Conservation (phyloP, 352 stramenopile species). For the Phytophthora aleatoria region DNA sequence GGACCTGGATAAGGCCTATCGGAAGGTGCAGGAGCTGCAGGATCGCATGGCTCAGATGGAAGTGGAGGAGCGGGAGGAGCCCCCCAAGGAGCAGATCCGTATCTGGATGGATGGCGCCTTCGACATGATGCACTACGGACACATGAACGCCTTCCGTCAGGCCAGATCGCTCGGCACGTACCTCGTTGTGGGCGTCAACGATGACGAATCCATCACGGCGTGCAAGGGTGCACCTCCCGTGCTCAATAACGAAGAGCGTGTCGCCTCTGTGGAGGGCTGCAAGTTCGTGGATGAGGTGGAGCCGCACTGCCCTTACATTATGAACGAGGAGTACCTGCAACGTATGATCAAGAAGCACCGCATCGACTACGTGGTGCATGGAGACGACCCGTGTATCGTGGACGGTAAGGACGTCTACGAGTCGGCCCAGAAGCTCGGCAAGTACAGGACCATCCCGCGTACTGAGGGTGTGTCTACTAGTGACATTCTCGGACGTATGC, state of each 20-base stretch:
- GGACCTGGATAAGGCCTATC: constrained; percentile 76
- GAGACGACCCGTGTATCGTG: constrained; percentile 99
- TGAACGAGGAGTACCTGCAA: constrained; percentile 98
- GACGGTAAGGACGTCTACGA: constrained; percentile 99
- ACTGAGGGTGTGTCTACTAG: constrained; percentile 98
- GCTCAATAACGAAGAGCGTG: constrained; percentile 96
- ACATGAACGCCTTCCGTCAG: constrained; percentile 99
- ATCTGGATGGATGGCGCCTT: constrained; percentile 99
- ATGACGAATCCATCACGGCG: constrained; percentile 95
- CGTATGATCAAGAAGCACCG: constrained; percentile 97
- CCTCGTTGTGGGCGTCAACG: constrained; percentile 98
- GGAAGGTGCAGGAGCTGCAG: constrained; percentile 85
- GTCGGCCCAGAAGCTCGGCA: constrained; percentile 94
- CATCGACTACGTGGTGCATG: constrained; percentile 99
- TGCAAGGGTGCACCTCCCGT: constrained; percentile 97
- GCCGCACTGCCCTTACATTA: constrained; percentile 97
- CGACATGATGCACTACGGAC: constrained; percentile 99
- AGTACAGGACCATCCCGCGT: constrained; percentile 96
- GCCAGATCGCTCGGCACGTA: constrained; percentile 95
- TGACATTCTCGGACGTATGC: constrained; percentile 98
- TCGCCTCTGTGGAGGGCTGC: constrained; percentile 95
- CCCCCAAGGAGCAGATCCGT: constrained; percentile 89
- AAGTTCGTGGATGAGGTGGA: constrained; percentile 99
- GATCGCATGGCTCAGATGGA: constrained; percentile 87
- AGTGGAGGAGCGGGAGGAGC: constrained; percentile 61